Base-by-base conservation (phyloP, 2,329 filamentous ascomycete species). In the Moelleriella libera region DNA sequence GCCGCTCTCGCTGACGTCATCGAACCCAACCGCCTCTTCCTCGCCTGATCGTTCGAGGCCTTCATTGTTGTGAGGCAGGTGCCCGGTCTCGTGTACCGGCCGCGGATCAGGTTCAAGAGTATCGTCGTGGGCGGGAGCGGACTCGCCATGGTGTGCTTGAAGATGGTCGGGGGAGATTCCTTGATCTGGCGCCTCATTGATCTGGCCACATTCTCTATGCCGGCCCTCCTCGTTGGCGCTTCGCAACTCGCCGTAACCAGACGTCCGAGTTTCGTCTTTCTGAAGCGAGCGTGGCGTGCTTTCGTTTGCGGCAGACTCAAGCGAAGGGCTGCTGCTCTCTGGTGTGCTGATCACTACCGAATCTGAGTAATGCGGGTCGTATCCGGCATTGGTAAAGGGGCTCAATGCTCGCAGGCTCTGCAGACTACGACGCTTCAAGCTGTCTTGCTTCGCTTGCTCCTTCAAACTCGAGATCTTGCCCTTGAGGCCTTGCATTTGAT, bases 401-500 rank as follows among this genome's bases (percentile, higher is more conserved):
- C 83, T 92, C 0, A 82, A 80, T 1, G 81, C 83, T 39, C 85
- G 77, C 50, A 90, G 64, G 57, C 77, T 88, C 55, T 87, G 82
- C 46, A 89, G 63, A 60, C 86, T 94, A 48, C 82, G 77, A 45
- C 88, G 76, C 57, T 85, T 82, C 56, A 94, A 63, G 55, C 77
- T 88, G 55, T 94, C 88, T 49, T 84, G 85, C 21, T 84, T 78
- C 0, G 86, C 84, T 55, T 87, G 82, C 52, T 88, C 80, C 55
- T 85, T 83, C 41, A 95, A 64, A 12, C 72, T 83, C 1, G 87
- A 89, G 37, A 95, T 88, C 57, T 88, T 87, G 50, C 85, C 86
- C 59, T 88, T 89, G 44, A 95, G 71, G 47, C 85, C 87, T 48
- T 84, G 81, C 76, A 95, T 86, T 60, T 94, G 88, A 53, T 88